Base-by-base conservation (phyloP, 2,329 filamentous ascomycete species). In the Eutypa lata region DNA sequence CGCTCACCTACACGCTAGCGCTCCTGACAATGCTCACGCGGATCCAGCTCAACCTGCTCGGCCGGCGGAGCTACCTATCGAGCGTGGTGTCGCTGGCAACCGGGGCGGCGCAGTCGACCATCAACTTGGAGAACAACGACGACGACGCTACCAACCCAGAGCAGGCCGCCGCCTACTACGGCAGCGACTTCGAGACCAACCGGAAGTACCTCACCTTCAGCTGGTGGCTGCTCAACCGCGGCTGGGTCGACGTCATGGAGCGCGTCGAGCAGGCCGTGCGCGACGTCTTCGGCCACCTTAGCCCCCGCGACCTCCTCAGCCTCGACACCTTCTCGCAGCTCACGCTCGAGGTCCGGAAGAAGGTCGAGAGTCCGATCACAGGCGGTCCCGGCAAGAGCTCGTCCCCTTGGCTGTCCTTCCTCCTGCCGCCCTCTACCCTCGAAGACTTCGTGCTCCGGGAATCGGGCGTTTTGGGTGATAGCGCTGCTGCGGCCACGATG, bases 131-230 rank as follows among this genome's bases (percentile, higher is more conserved):
- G 74, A 94, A 97, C 70, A 87, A 95, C 65, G 93, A 97, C 67
- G 92, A 97, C 68, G 90, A 94, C 67, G 92, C 97, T 67, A 90
- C 94, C 67, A 88, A 88, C 64, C 78, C 82, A 18, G 89, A 93
- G 50, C 88, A 92, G 62, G 82, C 86, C 3, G 35, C 35, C 35
- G 13, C 35, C 13, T 38, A 38, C 35, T 91, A 95, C 67, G 91
- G 91, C 44, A 93, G 89, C 70, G 94, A 99, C 71, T 97, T 96
- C 61, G 92, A 97, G 70, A 96, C 91, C 33, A 99, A 99, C 72
- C 82, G 92, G 62, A 89, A 90, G 66, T 99, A 97, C 67, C 79
- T 99, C 47, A 95, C 92, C 40, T 96, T 97, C 70, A 96, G 91
- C 73, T 99, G 94, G 94, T 99, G 93, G 92, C 76, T 99, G 46